Evolutionary conservation across 1,284 basidiomycete genomes (phyloP).

Genomic region (Peniophora sp.): DNA sequence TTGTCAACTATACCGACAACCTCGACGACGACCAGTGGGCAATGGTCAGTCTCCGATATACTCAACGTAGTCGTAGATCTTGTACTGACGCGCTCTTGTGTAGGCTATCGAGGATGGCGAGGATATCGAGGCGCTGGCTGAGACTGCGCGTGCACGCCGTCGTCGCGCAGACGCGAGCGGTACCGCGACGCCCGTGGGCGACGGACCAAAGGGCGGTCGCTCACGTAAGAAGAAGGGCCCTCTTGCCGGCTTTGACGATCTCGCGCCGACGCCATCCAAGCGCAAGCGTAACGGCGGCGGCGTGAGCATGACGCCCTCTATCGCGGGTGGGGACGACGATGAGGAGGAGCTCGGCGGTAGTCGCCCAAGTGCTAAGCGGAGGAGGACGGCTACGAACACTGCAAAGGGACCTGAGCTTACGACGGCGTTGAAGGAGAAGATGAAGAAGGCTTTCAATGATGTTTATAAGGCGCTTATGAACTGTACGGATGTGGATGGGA

Average conservation of each 20-base stretch:
- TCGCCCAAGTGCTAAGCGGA: neutral
- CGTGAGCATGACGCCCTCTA: constrained; percentile 68
- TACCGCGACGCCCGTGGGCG: constrained; percentile 13
- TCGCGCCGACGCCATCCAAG: constrained; percentile 54
- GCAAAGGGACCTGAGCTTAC: constrained; percentile 49
- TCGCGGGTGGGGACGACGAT: constrained; percentile 62
- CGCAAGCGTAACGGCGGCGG: constrained; percentile 71
- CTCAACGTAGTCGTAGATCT: neutral
- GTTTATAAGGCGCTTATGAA: constrained; percentile 75
- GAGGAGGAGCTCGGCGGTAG: constrained; percentile 54
- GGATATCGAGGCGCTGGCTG: constrained; percentile 72
- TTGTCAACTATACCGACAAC: constrained; percentile 93
- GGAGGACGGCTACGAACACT: constrained; percentile 49
- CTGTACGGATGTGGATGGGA: constrained; percentile 66
- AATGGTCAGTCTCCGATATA: constrained; percentile 38
- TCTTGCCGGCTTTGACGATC: constrained; percentile 31
- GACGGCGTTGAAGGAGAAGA: constrained; percentile 54
- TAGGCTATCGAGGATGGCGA: constrained; percentile 84
- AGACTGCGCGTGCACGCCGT: constrained; percentile 53
- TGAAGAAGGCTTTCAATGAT: constrained; percentile 82
- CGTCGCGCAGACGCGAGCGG: constrained; percentile 34
- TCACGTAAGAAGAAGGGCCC: constrained; percentile 57
- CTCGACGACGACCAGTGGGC: constrained; percentile 93
- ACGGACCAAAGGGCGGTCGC: constrained; percentile 44
- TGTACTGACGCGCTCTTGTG: constrained; percentile 5